Evolutionary conservation across 2,329 filamentous ascomycete species (phyloP), one percentile per base, ranked within the genome.

Genomic region (Tolypocladium guangdongense): DNA sequence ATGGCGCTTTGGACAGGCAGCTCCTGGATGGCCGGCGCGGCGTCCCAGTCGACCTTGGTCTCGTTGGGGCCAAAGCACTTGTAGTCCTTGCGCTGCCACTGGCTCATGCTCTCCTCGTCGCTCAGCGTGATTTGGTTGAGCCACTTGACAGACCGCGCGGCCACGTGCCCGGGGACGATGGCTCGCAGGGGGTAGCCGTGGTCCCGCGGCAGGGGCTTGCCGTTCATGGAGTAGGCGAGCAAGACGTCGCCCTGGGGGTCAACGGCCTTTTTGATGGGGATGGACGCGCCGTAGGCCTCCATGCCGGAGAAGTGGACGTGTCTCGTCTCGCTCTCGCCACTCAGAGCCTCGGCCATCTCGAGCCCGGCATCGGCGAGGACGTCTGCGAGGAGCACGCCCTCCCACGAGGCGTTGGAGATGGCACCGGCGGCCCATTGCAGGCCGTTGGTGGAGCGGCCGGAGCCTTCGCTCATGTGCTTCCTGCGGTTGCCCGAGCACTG

Each of bases 71-170:
- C 81, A 55, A 87, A 86, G 60, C 78, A 81, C 64, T 87, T 87
- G 68, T 87, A 87, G 63, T 87, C 84, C 20, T 78, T 74, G 24
- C 80, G 74, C 62, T 87, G 82, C 82, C 83, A 85, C 62, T 84
- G 78, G 45, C 77, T 83, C 4, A 75, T 68, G 59, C 81, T 84
- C 65, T 88, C 84, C 57, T 87, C 84, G 53, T 83, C 81, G 39
- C 81, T 80, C 2, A 87, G 71, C 0, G 79, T 75, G 52, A 88
- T 82, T 46, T 78, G 78, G 56, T 75, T 81, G 2, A 88, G 70
- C 84, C 84, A 88, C 62, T 88, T 88, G 58, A 86, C 83, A 7
- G 79, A 83, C 2, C 84, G 75, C 1, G 83, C 84, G 1, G 83
- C 84, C 2, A 86, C 83, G 50, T 82, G 78, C 0, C 84, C 84